Base-by-base conservation (phyloP, 805 yeast species). In the Osmozyma mogii region DNA sequence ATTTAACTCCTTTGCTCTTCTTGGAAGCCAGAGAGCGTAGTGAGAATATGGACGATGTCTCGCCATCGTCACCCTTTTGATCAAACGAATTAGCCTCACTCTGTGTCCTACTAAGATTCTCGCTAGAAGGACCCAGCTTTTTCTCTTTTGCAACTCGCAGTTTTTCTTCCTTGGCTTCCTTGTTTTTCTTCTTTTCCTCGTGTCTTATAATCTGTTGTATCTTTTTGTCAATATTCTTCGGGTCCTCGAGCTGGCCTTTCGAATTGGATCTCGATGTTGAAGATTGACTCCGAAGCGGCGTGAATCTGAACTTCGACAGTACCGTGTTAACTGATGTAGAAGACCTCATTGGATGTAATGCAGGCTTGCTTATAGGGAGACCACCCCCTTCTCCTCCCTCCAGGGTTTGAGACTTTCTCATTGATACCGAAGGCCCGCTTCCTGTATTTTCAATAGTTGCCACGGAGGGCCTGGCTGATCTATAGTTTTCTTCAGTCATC, bases 201-300 rank as follows among this genome's bases (percentile, higher is more conserved):
- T 47, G 45, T 32, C 50, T 56, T 21, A 56, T 48, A 33, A 50
- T 27, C 27, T 52, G 56, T n/a, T 56, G 45, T 14, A 58, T 52
- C 19, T 53, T 39, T 37, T 45, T 52, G 37, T 59, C 65, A 8
- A 57, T 28, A 22, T 56, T 60, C 24, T 45, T 43, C 37, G 49
- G 54, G 31, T 25, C 34, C 20, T 35, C 35, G 15, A 33, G 23
- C 8, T 24, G 25, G 4, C 47, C 33, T 9, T 49, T 55, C 5
- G 44, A 32, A 27, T 49, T 45, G 19, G 34, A 38, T 6, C 43
- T 50, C 29, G n/a, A n/a, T n/a, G n/a, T 47, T 58, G 38, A 59
- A 56, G 56, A 0, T 57, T 48, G 15, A 59, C 40, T 4, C 56
- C 39, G 27, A 56, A 45, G 22, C 53, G 41, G 12, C n/a, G n/a